Percentiles rank a stretch among this genome's conserved stretches.
Evolutionary conservation across 1,284 basidiomycete species (phyloP).

Genomic region (Cystobasidium slooffiae): DNA sequence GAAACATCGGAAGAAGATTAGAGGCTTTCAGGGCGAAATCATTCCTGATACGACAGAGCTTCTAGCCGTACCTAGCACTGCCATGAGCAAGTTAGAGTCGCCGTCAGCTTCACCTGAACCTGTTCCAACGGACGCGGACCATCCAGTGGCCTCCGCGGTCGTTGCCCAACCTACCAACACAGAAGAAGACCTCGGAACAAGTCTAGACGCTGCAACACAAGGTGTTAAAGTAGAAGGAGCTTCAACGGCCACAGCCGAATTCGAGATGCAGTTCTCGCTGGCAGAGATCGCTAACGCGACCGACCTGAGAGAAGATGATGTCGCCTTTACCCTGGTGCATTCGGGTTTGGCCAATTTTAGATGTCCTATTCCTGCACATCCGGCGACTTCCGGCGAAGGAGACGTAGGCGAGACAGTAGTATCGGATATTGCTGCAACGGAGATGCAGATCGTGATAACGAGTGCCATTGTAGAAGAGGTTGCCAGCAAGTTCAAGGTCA

Average conservation of each 20-base stretch:
- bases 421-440: slow-evolving; percentile 55
- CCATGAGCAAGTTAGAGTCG: not conserved
- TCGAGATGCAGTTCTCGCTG: slow-evolving; percentile 66
- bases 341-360: slow-evolving; percentile 70
- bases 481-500: slow-evolving; percentile 67
- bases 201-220: too few species aligned
- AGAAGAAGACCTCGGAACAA: too few species aligned
- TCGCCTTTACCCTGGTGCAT: slow-evolving; percentile 83
- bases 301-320: slow-evolving; percentile 80
- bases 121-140: not conserved
- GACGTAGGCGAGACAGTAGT: slow-evolving; percentile 6
- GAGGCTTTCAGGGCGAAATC: slow-evolving; percentile 38
- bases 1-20: slow-evolving; percentile 34
- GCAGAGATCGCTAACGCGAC: slow-evolving; percentile 76
- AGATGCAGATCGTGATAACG: slow-evolving; percentile 65
- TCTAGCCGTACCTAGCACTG: not conserved
- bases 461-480: slow-evolving; percentile 73
- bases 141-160: too few species aligned
- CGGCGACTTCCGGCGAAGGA: slow-evolving; percentile 15
- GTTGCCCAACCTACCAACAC: too few species aligned
- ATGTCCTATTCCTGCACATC: not conserved
- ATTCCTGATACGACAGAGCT: not conserved
- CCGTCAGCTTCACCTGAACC: slow-evolving; percentile 5
- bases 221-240: not conserved
- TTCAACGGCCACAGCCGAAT: not conserved